Conservation (phyloP, 2,329 filamentous ascomycete genomes). For the Aspergillus tubingensis region DNA sequence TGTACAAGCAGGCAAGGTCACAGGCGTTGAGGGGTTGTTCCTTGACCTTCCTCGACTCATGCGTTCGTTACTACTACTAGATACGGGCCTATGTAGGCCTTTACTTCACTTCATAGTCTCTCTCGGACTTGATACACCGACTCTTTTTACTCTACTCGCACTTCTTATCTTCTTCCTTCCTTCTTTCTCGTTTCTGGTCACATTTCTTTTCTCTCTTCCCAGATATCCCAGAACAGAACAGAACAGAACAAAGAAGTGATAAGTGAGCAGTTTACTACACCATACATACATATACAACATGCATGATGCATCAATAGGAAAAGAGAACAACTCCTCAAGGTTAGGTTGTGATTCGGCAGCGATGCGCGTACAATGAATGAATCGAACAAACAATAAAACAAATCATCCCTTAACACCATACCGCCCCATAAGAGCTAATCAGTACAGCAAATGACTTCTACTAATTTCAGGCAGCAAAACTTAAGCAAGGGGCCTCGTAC, state of each 20-base stretch:
- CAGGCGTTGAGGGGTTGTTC: neutral
- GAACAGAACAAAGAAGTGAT: neutral
- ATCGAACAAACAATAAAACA: too few relatives aligned
- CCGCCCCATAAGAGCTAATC: too few relatives aligned
- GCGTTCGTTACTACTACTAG: neutral
- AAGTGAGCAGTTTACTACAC: neutral
- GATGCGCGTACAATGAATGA: neutral
- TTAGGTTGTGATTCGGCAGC: neutral
- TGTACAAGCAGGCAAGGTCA: neutral
- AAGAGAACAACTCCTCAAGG: neutral
- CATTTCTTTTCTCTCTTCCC: neutral
- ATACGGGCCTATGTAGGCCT: neutral
- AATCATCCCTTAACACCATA: too few relatives aligned
- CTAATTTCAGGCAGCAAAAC: too few relatives aligned
- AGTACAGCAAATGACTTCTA: too few relatives aligned
- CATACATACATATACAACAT: neutral
- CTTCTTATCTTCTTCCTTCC: neutral
- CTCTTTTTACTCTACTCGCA: neutral
- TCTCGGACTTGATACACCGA: neutral
- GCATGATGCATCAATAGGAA: neutral
- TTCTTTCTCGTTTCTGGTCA: neutral
- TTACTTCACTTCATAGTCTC: neutral
- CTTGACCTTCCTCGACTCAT: neutral
- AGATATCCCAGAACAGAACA: neutral
- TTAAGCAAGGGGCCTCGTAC: too few relatives aligned